Evolutionary conservation across 164 flowering plant species (phyloP), one percentile per base, ranked within the genome.

Genomic region (Vitis labrusca): DNA sequence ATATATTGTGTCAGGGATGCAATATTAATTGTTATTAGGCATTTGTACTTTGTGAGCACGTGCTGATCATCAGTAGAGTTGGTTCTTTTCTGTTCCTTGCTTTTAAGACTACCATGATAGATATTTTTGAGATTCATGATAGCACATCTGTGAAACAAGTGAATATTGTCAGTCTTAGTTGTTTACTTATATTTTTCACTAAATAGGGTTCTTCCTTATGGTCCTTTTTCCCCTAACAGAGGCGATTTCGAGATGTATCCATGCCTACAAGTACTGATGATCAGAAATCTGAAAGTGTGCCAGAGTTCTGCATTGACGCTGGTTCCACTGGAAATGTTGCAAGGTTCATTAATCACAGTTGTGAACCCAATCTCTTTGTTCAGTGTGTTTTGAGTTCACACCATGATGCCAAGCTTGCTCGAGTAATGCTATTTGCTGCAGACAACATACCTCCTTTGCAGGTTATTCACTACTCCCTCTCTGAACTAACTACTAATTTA

Each of bases 231-330:
- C 17, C 62, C 8, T 61, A 19, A 53, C 78, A 95, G 99, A 88
- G 85, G 70, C 85, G 97, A 19, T 71, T 74, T 30, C 66, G 85
- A 50, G 88, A 79, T 68, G 89, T 81, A n/a, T 63, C 78, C 5
- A 17, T 77, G n/a, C 79, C 89, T 23, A 8, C 69, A 1, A 53
- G 59, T 59, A 55, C 16, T 65, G 89, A 77, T 57, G 86, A 82
- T 30, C 79, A 77, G 65, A 80, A 54, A 29, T 65, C 71, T 54
- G 96, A 91, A 23, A 78, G 61, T 57, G 77, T 54, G 12, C 90
- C 96, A 1, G 96, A 93, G 65, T 95, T 79, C 63, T 91, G 98
- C 80, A 90, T 95, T 65, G 97, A 95, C 82, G 99, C 98, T 3
- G 90, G 92, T 14, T 60, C 80, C 2, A 70, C 66, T 54, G 99